Evolutionary conservation across 371 early-diverging fungal genomes (phyloP), one percentile per base, ranked within the genome.

Genomic region (Cokeromyces recurvatus): DNA sequence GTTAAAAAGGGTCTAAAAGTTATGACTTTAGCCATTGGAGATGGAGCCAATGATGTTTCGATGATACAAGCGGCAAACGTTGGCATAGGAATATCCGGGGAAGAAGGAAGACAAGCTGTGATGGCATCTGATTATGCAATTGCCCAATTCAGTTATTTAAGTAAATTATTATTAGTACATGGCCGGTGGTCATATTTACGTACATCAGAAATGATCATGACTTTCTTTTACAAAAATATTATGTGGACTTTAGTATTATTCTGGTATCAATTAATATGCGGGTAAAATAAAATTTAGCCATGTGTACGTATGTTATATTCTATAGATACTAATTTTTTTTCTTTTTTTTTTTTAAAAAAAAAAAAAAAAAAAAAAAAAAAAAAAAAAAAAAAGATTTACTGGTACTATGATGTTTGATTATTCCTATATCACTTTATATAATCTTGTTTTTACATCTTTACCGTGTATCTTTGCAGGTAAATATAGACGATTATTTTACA

Each of bases 31-130:
- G 81, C 92, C 6, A 87, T 93, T 35, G 94, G 95, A n/a, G 92
- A 95, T 59, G 89, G 93, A 31, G 92, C 92, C 24, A 95, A 95
- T 56, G 96, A 95, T 64, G 94, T 95, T 6, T 79, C 84, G 14
- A 95, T 95, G 96, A 90, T 95, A 43, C 89, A 90, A 62, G 86
- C 81, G 52, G 90, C 95, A 29, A 83, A 93, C 54, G 82, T 95
- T 1, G 94, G 95, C 32, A 78, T 95, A 8, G 95, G 95, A 42
- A 92, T 95, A 49, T 81, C 86, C 12, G 95, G 95, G 51, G 89
- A 91, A 66, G 95, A 95, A 68, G 95, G 95, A 15, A 67, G 89
- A 43, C 94, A 94, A 62, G 95, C 95, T 10, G 86, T 85, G 17
- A 85, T 91, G 81, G 86, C 91, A 0, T 85, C 87, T 22, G 95